These are phyloP conservation scores for Malassezia cuniculi DNA, from an alignment of 1,284 basidiomycete species.

Conservation along the genomic window DNA sequence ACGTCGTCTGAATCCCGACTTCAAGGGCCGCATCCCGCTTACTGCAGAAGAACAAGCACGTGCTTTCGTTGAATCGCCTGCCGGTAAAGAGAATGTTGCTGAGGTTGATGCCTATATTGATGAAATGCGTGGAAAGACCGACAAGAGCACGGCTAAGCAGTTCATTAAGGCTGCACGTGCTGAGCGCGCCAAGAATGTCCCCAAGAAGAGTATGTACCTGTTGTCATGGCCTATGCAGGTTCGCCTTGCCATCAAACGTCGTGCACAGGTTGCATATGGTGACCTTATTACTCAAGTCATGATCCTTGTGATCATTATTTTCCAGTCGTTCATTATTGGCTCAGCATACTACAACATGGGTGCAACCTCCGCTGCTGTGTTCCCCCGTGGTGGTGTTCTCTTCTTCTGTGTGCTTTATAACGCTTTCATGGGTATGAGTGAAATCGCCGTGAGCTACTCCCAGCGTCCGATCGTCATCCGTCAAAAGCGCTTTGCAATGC, in stretches of 20 bases:
- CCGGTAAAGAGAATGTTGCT: too few species aligned
- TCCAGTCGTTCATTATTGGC: slow-evolving; percentile 61
- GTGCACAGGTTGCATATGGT: slow-evolving; percentile 66
- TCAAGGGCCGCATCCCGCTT: neutral
- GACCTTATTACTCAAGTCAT: slow-evolving; percentile 64
- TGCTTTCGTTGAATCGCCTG: neutral
- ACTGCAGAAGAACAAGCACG: neutral
- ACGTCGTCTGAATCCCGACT: neutral
- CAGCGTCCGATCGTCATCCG: slow-evolving; percentile 28
- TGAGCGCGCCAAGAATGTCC: slow-evolving; percentile 71
- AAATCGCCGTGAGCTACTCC: slow-evolving; percentile 18
- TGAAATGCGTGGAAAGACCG: neutral
- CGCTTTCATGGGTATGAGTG: slow-evolving; percentile 47
- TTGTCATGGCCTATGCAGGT: slow-evolving; percentile 51
- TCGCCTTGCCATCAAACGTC: slow-evolving; percentile 57
- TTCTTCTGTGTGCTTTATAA: slow-evolving; percentile 42
- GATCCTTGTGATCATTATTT: slow-evolving; percentile 40
- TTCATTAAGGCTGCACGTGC: slow-evolving; percentile 59
- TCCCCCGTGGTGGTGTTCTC: slow-evolving; percentile 10
- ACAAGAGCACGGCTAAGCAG: slow-evolving; percentile 1
- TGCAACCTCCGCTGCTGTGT: too few species aligned
- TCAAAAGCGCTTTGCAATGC: slow-evolving; percentile 20
- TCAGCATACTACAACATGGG: slow-evolving; percentile 59
- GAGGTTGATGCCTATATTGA: neutral
- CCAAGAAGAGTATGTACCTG: slow-evolving; percentile 73